Evolutionary conservation across 2,329 filamentous ascomycete species (phyloP).

Genomic region (Bisporella sp.): DNA sequence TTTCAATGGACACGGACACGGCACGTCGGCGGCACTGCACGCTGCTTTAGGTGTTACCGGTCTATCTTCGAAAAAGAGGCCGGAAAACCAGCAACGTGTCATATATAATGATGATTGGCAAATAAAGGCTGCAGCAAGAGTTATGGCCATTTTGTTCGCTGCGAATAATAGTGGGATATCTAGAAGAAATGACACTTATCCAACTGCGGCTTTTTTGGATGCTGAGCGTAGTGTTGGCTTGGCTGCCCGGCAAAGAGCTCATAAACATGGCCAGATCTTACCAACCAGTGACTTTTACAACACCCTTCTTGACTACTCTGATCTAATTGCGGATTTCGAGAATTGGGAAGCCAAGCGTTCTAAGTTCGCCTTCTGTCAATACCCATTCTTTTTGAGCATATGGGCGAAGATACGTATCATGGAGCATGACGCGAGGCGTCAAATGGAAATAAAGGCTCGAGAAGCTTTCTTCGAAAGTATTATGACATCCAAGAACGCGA

Average conservation of each 20-base stretch:
- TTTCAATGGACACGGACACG: slow-evolving; percentile 56
- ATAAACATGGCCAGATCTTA: slow-evolving; percentile 57
- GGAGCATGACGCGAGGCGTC: slow-evolving; percentile 78
- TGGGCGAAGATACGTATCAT: slow-evolving; percentile 88
- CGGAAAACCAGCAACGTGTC: slow-evolving; percentile 47
- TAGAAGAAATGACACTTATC: slow-evolving; percentile 31
- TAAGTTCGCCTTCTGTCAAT: slow-evolving; percentile 85
- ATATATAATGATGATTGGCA: slow-evolving; percentile 85
- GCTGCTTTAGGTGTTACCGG: slow-evolving; percentile 59
- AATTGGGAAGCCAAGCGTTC: slow-evolving; percentile 70
- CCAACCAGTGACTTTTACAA: slow-evolving; percentile 85
- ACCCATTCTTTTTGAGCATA: slow-evolving; percentile 85
- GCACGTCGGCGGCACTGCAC: slow-evolving; percentile 60
- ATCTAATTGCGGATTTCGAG: slow-evolving; percentile 80
- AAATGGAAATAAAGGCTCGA: slow-evolving; percentile 83
- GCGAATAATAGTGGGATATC: slow-evolving; percentile 59
- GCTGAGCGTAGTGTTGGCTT: slow-evolving; percentile 31
- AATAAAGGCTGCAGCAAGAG: slow-evolving; percentile 69
- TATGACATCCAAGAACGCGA: slow-evolving; percentile 64
- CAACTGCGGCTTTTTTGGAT: slow-evolving; percentile 29
- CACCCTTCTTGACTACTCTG: slow-evolving; percentile 77
- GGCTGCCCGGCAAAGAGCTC: slow-evolving; percentile 34
- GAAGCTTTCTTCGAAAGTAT: slow-evolving; percentile 91
- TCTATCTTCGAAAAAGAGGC: slow-evolving; percentile 44
- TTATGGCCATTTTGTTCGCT: slow-evolving; percentile 74